These are phyloP conservation scores for Candida adriatica DNA, from an alignment of 805 yeast genomes.

Conservation along the genomic window DNA sequence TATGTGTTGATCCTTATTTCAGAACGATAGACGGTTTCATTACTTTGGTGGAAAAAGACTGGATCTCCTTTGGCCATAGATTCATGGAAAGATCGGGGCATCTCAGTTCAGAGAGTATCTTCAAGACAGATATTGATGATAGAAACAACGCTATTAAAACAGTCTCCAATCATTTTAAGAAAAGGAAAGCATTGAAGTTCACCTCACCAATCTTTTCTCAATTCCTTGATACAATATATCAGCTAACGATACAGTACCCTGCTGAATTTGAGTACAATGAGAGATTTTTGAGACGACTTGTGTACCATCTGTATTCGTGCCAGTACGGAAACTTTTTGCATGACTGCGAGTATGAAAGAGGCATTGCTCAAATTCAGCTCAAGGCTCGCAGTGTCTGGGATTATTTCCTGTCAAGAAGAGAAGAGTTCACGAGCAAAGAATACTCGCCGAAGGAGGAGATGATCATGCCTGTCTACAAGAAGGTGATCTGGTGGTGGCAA, in stretches of 20 bases:
- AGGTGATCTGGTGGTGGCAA: conserved; percentile 86
- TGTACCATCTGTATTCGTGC: conserved; percentile 87
- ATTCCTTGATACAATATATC: conserved; percentile 85
- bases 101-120: conserved; percentile 29
- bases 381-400: conserved; percentile 87
- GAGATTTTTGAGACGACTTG: conserved; percentile 71
- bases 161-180: conserved; percentile 43
- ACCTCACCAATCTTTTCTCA: conserved; percentile 95
- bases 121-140: conserved; percentile 42
- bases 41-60: conserved; percentile 82
- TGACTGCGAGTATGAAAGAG: conserved; percentile 62
- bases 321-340: conserved; percentile 89
- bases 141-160: conserved; percentile 28
- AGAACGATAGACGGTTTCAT: conserved; percentile 86
- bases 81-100: conserved; percentile 82
- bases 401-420: conserved; percentile 70
- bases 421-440: conserved; percentile 56
- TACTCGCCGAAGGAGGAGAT: conserved; percentile 28
- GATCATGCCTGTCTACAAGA: conserved; percentile 54
- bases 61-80: conserved; percentile 92
- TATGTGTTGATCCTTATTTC: conserved; percentile 85
- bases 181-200: conserved; percentile 43
- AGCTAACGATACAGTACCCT: conserved; percentile 66
- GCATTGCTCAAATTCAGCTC: conserved; percentile 30
- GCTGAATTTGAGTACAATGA: conserved; percentile 79